Evolutionary conservation across 345 rosid genomes (phyloP).

Genomic region (Anacardium occidentale): DNA sequence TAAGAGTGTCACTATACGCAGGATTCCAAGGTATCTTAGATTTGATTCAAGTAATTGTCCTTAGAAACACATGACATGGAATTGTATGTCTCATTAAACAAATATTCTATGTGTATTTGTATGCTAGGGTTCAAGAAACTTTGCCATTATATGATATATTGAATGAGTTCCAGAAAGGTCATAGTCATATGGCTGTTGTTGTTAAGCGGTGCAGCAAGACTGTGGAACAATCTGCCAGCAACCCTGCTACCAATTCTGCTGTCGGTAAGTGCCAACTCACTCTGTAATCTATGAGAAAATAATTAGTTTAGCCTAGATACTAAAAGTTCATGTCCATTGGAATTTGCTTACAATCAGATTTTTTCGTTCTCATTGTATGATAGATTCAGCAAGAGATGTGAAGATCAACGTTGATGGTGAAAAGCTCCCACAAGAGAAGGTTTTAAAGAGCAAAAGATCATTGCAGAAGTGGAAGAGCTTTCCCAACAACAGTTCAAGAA

Average conservation of each 20-base stretch:
- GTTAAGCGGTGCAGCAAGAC: slow-evolving; percentile 51
- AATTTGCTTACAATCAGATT: neutral
- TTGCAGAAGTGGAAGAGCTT: slow-evolving; percentile 86
- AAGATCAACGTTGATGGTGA: slow-evolving; percentile 57
- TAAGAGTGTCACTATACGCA: slow-evolving; percentile 81
- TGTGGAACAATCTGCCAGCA: slow-evolving; percentile 19
- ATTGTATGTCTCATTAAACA: neutral
- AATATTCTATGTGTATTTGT: slow-evolving; percentile 9
- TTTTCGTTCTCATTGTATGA: neutral
- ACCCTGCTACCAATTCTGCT: slow-evolving; percentile 18
- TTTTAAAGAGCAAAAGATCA: slow-evolving; percentile 54
- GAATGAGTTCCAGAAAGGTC: slow-evolving; percentile 99
- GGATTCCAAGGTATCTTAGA: slow-evolving; percentile 74
- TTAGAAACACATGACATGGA: neutral
- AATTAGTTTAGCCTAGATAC: too few relatives aligned
- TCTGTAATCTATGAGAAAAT: neutral
- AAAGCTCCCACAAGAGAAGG: slow-evolving; percentile 44
- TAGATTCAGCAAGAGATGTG: slow-evolving; percentile 55
- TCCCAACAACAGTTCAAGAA: slow-evolving; percentile 42
- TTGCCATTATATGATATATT: slow-evolving; percentile 91
- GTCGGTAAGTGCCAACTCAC: slow-evolving; percentile 36
- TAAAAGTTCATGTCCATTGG: neutral
- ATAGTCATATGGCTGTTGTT: slow-evolving; percentile 98
- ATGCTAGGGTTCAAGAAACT: slow-evolving; percentile 65
- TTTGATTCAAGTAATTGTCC: neutral